These are phyloP conservation scores for Ogataea nitratoaversa DNA, from an alignment of 805 yeast species.

Conservation along the genomic window DNA sequence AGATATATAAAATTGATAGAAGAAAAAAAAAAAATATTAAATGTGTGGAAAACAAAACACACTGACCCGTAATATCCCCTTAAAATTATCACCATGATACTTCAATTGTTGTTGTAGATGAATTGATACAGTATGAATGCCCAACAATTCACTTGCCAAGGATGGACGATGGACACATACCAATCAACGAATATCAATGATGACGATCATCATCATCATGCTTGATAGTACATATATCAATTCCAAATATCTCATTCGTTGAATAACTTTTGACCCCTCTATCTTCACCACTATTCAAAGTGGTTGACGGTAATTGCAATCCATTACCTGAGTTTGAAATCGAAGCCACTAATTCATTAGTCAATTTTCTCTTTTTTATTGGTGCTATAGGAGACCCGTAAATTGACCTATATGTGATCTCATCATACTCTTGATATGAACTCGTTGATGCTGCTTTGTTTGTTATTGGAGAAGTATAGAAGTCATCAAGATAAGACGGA, in stretches of 20 bases:
- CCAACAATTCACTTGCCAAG: too few species aligned
- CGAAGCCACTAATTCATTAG: conserved; percentile 7
- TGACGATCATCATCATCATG: conserved; percentile 23
- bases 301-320: not conserved
- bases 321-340: conserved; percentile 1
- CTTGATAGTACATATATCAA: conserved; percentile 43
- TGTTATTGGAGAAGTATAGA: conserved; percentile 49
- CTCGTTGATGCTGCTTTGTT: conserved; percentile 11
- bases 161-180: too few species aligned
- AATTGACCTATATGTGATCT: conserved; percentile 17
- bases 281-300: not conserved
- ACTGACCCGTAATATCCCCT: too few species aligned
- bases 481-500: conserved; percentile 64
- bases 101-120: too few species aligned
- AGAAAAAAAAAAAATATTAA: too few species aligned
- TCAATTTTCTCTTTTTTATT: conserved; percentile 16
- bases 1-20: too few species aligned
- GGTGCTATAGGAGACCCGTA: conserved; percentile 35
- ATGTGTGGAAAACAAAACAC: too few species aligned
- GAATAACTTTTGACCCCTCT: conserved; percentile 27
- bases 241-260: conserved; percentile 51
- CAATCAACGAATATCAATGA: too few species aligned
- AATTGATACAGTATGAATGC: too few species aligned
- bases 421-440: conserved; percentile 19
- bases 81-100: too few species aligned